phyloP scores from a whole-genome alignment of 768 basidiomycete genomes.

The Fomitopsis serialis region DNA sequence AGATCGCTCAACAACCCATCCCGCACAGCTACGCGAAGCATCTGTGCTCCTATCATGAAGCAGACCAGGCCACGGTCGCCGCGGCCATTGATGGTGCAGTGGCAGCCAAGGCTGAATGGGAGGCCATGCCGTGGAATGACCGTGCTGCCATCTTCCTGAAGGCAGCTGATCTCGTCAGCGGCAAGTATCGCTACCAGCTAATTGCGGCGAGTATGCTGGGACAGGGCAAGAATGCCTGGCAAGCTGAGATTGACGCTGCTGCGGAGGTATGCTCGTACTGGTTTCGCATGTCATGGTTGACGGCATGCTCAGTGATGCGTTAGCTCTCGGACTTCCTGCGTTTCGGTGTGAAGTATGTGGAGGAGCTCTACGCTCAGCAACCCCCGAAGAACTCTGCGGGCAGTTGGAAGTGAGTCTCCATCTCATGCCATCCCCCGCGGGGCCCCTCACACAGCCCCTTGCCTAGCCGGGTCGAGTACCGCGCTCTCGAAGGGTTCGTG shows the following conservation, averaged over 20 bases:
- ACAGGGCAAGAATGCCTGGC: slow-evolving; percentile 99
- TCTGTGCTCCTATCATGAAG: slow-evolving; percentile 86
- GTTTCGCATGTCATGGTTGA: not conserved
- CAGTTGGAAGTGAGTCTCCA: slow-evolving; percentile 82
- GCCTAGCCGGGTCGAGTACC: slow-evolving; percentile 86
- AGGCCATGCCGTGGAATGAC: slow-evolving; percentile 93
- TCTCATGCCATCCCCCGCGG: too few species aligned
- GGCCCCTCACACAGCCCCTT: not conserved
- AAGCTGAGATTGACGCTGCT: slow-evolving; percentile 98
- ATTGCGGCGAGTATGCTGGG: slow-evolving; percentile 97
- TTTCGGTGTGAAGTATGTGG: slow-evolving; percentile 95
- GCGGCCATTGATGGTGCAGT: slow-evolving; percentile 86
- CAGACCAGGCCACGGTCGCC: slow-evolving; percentile 68
- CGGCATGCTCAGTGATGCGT: not conserved
- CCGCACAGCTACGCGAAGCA: slow-evolving; percentile 82
- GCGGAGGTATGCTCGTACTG: slow-evolving; percentile 69
- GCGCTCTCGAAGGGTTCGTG: slow-evolving; percentile 97
- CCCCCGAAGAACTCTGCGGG: slow-evolving; percentile 82
- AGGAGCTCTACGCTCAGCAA: slow-evolving; percentile 90
- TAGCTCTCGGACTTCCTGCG: slow-evolving; percentile 90
- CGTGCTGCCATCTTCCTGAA: slow-evolving; percentile 97
- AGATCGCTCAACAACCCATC: slow-evolving; percentile 71
- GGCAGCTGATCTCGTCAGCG: slow-evolving; percentile 92
- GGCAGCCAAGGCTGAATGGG: slow-evolving; percentile 85
- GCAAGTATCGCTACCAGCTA: slow-evolving; percentile 93